A percentile compares a stretch with the other conserved stretches of the same genome.
Evolutionary conservation across 2,329 filamentous ascomycete species (phyloP).

Genomic region (Neonectria sp.): DNA sequence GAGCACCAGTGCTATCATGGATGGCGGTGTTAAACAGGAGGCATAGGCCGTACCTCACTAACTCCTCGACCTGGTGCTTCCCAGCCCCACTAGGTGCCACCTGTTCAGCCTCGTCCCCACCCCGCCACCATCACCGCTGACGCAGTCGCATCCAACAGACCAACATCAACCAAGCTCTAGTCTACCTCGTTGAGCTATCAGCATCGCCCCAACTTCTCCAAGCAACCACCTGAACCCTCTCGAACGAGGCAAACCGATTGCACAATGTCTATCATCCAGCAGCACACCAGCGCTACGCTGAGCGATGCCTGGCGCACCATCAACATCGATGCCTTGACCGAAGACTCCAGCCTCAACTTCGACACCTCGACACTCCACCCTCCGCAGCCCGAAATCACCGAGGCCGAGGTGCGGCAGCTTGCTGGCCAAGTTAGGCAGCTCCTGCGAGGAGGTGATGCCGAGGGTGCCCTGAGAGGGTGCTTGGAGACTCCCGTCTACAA

Average conservation of each 20-base stretch:
- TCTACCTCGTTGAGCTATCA: constrained; percentile 15
- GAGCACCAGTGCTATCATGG: neutral
- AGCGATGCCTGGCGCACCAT: constrained; percentile 86
- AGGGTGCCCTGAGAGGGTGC: constrained; percentile 87
- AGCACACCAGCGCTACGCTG: constrained; percentile 73
- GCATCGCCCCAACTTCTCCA: constrained; percentile 24
- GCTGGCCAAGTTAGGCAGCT: constrained; percentile 89
- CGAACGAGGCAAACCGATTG: constrained; percentile 7
- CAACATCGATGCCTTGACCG: constrained; percentile 92
- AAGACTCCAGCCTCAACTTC: constrained; percentile 93
- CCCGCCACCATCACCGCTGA: constrained; percentile 50
- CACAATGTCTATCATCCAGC: constrained; percentile 75
- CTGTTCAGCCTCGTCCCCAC: constrained; percentile 47
- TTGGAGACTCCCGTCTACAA: constrained; percentile 88
- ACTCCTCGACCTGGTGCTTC: neutral
- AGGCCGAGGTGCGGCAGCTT: constrained; percentile 83
- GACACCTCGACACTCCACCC: constrained; percentile 88
- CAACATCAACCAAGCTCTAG: constrained; percentile 29
- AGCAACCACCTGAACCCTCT: constrained; percentile 9
- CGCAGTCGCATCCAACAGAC: constrained; percentile 46
- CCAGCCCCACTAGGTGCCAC: constrained; percentile 36
- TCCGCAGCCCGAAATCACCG: constrained; percentile 79
- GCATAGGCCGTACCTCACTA: neutral
- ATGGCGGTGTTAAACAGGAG: neutral
- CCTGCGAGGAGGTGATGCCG: constrained; percentile 86